Evolutionary conservation across 225 moss, liverwort and hornwort species (phyloP), one percentile per base, ranked within the genome.

Genomic region (Physcomitrellopsis africana): DNA sequence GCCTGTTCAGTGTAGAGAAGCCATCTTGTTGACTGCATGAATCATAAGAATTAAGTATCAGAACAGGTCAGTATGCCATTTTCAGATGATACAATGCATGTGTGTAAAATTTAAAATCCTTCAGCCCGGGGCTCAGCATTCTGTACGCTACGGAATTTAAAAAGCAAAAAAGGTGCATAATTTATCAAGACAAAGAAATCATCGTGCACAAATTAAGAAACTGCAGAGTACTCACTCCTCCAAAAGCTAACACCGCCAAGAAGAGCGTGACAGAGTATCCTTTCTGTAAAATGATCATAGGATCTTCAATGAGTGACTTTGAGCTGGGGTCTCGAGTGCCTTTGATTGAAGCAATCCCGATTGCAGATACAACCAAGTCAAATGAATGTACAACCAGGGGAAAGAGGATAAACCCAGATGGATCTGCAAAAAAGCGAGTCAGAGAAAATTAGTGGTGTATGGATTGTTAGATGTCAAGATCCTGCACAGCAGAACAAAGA

Each of bases 351-450:
- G 92, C 83, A 62, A 99, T 99, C 66, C 97, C 97, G 73, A 90
- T 73, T 45, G 93, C 97, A 73, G 95, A 99, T 57, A 99, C 97
- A 54, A 99, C 86, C 78, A 99, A 81, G 75, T 99, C 97, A 42
- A 99, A 94, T 9, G 97, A 94, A 81, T 99, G 97, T n/a, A 99
- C 86, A 72, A 99, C 97, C 15, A 99, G 85, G 51, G 97, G 97
- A 75, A 99, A 99, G 60, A 99, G 87, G 74, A 99, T 94, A 86
- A 99, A 99, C 51, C 97, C 95, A 55, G 96, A 96, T 17, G 96
- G 81, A 94, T 96, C 96, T 96, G 89, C 78, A 78, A 87, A 20
- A 44, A 43, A 48, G 55, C 5, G 68, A 69, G 3, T 18, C 56
- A 23, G 27, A 59, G 44, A 60, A 52, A 11, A 29, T 83, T 62